Conservation (phyloP, 768 basidiomycete species). For the Tricholoma saponaceum region DNA sequence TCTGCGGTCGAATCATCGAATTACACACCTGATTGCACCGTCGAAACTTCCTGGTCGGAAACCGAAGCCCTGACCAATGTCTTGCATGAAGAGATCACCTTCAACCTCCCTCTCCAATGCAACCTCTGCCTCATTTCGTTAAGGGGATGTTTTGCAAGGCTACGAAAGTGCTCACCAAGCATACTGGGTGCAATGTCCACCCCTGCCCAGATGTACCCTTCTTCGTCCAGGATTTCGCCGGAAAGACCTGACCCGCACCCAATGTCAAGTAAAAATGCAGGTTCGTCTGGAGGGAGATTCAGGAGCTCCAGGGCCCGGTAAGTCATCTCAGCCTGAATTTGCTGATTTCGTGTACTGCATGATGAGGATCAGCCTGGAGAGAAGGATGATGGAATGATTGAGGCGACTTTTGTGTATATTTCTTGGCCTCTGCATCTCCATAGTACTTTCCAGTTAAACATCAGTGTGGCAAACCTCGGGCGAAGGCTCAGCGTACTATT, state of each 20-base stretch:
- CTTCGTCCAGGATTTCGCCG: slow-evolving; percentile 94
- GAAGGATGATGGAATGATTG: not conserved
- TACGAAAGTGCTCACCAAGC: slow-evolving; percentile 62
- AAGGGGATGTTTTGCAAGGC: not conserved
- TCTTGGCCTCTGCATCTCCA: slow-evolving; percentile 91
- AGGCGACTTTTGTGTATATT: slow-evolving; percentile 91
- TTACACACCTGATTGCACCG: slow-evolving; percentile 84
- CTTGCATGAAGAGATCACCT: slow-evolving; percentile 94
- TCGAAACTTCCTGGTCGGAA: slow-evolving; percentile 97
- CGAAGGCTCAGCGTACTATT: slow-evolving; percentile 54
- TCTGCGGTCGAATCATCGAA: not conserved
- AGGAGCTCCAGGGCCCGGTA: slow-evolving; percentile 91
- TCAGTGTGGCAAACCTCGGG: not conserved
- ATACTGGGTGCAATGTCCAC: slow-evolving; percentile 95
- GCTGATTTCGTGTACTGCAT: slow-evolving; percentile 86
- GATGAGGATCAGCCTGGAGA: slow-evolving; percentile 15
- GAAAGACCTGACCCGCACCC: slow-evolving; percentile 97
- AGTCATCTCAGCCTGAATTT: slow-evolving; percentile 97
- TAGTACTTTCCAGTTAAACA: slow-evolving; percentile 66
- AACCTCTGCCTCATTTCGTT: slow-evolving; percentile 59
- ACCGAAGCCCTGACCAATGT: slow-evolving; percentile 97
- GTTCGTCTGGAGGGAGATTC: slow-evolving; percentile 71
- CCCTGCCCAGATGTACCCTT: slow-evolving; percentile 91
- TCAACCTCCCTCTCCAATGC: slow-evolving; percentile 94
- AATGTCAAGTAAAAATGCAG: slow-evolving; percentile 89